Evolutionary conservation across 2,329 filamentous ascomycete species (phyloP).

Genomic region (Leptographium procerum): DNA sequence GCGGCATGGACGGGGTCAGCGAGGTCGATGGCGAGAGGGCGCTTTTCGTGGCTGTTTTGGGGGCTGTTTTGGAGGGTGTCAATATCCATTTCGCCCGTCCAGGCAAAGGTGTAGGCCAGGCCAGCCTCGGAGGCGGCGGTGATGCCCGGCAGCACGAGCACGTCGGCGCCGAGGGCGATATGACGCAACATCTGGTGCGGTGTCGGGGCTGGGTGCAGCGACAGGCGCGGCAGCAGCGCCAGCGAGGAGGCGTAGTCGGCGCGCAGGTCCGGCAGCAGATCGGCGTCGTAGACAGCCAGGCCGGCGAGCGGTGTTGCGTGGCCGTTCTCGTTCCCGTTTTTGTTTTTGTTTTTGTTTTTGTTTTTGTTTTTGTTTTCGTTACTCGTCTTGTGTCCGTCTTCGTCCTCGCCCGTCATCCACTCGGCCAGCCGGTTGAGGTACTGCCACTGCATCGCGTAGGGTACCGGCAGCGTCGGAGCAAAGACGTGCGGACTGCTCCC

Average conservation of each 20-base stretch:
- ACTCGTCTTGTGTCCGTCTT: slow-evolving; percentile 25
- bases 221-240: slow-evolving; percentile 56
- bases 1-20: slow-evolving; percentile 53
- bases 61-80: slow-evolving; percentile 25
- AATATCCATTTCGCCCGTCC: slow-evolving; percentile 30
- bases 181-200: slow-evolving; percentile 72
- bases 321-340: too few species aligned
- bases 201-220: slow-evolving; percentile 55
- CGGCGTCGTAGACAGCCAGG: slow-evolving; percentile 68
- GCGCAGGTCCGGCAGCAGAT: slow-evolving; percentile 56
- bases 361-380: too few species aligned
- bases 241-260: slow-evolving; percentile 38
- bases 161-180: slow-evolving; percentile 64
- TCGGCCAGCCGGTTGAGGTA: slow-evolving; percentile 65
- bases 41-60: slow-evolving; percentile 9
- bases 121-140: slow-evolving; percentile 68
- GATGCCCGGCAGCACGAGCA: slow-evolving; percentile 59
- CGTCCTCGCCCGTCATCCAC: not conserved
- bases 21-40: slow-evolving; percentile 65
- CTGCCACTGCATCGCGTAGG: slow-evolving; percentile 62
- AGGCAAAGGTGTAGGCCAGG: slow-evolving; percentile 69
- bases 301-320: slow-evolving; percentile 34
- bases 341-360: too few species aligned
- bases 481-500: slow-evolving; percentile 32
- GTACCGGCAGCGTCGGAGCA: slow-evolving; percentile 62